phyloP scores from a whole-genome alignment of 1,284 basidiomycete species.

The Trametes pubescens region DNA sequence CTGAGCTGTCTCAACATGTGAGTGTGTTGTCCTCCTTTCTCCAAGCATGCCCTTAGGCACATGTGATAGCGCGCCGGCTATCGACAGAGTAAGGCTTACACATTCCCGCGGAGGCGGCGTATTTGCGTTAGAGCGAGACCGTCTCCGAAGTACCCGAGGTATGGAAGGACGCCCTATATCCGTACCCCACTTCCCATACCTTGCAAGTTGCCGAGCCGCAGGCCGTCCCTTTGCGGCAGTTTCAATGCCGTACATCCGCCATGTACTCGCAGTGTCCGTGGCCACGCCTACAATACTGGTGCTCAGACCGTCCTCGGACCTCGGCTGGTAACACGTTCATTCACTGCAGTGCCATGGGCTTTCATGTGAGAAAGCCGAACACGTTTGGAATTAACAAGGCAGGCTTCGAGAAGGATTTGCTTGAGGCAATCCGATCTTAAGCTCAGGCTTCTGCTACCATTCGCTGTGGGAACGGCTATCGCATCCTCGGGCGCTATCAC shows the following conservation, averaged over 20 bases:
- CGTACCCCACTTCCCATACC: neutral
- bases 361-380: too few species aligned
- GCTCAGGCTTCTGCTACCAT: conserved; percentile 6
- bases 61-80: neutral
- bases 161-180: neutral
- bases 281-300: too few species aligned
- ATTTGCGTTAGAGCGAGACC: neutral
- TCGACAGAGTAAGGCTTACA: neutral
- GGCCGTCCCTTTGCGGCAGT: neutral
- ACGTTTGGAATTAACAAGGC: neutral
- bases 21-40: neutral
- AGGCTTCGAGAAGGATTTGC: neutral
- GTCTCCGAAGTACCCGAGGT: neutral
- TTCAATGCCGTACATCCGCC: neutral
- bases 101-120: conserved; percentile 1
- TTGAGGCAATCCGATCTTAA: conserved; percentile 1
- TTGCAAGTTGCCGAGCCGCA: conserved; percentile 2
- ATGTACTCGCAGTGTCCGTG: too few species aligned
- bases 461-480: neutral
- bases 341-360: too few species aligned
- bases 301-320: too few species aligned
- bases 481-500: neutral
- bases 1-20: neutral
- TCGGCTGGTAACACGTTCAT: too few species aligned
- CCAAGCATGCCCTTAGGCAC: neutral